Evolutionary conservation across 2,329 filamentous ascomycete genomes (phyloP).

Genomic region (Emergomyces orientalis): DNA sequence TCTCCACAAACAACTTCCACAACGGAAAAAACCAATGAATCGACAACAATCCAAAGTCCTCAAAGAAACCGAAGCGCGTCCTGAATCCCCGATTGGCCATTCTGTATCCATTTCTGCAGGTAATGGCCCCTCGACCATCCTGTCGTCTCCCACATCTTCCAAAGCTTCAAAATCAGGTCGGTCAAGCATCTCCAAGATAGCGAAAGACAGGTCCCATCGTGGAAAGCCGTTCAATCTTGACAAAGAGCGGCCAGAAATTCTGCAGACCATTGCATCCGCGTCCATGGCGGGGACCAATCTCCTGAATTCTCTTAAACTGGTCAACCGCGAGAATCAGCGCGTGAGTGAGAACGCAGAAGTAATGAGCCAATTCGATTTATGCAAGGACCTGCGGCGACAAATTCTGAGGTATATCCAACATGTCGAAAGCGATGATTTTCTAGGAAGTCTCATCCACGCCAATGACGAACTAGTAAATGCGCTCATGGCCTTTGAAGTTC

Average conservation of each 20-base stretch:
- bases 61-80: constrained; percentile 58
- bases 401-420: constrained; percentile 88
- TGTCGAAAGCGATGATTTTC: constrained; percentile 82
- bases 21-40: constrained; percentile 59
- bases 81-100: constrained; percentile 30
- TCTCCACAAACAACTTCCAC: constrained; percentile 62
- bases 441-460: constrained; percentile 81
- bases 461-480: constrained; percentile 94
- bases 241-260: constrained; percentile 76
- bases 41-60: constrained; percentile 77
- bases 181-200: constrained; percentile 31
- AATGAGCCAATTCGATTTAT: constrained; percentile 68
- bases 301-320: constrained; percentile 73
- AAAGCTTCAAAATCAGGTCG: constrained; percentile 23
- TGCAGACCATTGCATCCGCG: constrained; percentile 78
- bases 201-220: constrained; percentile 48
- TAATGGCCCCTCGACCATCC: constrained; percentile 30
- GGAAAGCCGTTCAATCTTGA: constrained; percentile 67
- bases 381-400: constrained; percentile 74
- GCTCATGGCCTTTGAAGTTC: constrained; percentile 86
- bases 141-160: constrained; percentile 24
- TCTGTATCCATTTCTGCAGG: constrained; percentile 32
- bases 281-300: constrained; percentile 88
- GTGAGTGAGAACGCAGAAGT: constrained; percentile 77
- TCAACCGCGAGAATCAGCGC: constrained; percentile 80